Conservation (phyloP, 192 early-diverging fungal species). For the Phycomyces blakesleeanus region DNA sequence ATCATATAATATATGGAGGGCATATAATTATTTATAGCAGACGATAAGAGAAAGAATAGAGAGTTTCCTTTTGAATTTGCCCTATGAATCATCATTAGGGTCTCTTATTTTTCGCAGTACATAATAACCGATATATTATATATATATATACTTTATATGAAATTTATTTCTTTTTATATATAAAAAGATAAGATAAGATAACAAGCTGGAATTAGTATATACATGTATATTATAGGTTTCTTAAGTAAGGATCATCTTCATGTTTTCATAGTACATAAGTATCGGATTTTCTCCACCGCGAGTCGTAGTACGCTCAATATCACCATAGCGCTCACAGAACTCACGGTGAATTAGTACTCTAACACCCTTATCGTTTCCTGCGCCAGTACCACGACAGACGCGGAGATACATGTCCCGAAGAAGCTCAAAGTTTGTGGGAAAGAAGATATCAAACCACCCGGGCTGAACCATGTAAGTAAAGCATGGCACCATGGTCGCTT, state of each 20-base stretch:
- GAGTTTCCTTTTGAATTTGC: too few species aligned
- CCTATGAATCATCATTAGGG: too few species aligned
- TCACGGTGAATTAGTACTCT: conserved; percentile 71
- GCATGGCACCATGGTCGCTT: conserved; percentile 89
- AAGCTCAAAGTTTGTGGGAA: conserved; percentile 94
- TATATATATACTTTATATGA: too few species aligned
- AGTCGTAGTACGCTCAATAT: conserved; percentile 71
- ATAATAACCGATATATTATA: too few species aligned
- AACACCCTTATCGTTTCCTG: conserved; percentile 41
- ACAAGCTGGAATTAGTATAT: too few species aligned
- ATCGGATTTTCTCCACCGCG: conserved; percentile 92
- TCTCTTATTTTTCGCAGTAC: too few species aligned
- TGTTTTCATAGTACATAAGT: conserved; percentile 93
- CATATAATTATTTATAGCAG: too few species aligned
- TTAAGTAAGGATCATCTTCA: conserved; percentile 58
- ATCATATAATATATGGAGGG: too few species aligned
- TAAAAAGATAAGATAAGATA: too few species aligned
- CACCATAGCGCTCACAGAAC: conserved; percentile 75
- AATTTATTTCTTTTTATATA: too few species aligned
- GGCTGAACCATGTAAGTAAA: conserved; percentile 96
- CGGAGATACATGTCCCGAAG: conserved; percentile 71
- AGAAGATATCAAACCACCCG: conserved; percentile 99
- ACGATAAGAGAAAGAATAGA: too few species aligned
- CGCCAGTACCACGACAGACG: conserved; percentile 49
- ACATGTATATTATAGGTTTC: too few species aligned